phyloP scores from a whole-genome alignment of 1,284 basidiomycete species.

The Trametes versicolor region DNA sequence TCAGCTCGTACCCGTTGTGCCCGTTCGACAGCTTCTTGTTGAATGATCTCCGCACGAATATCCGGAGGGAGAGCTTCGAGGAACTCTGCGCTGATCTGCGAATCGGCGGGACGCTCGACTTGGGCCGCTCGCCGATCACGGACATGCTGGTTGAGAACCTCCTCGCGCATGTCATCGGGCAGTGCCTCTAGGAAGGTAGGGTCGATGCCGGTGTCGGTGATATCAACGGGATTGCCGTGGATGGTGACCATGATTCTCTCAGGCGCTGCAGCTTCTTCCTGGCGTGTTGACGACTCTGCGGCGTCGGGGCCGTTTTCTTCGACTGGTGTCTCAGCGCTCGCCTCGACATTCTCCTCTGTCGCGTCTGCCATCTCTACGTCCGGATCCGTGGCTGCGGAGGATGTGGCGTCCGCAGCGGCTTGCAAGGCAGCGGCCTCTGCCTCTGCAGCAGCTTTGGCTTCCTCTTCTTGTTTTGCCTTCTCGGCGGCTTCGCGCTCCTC shows the following conservation, averaged over 20 bases:
- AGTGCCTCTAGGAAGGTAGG: conserved; percentile 97
- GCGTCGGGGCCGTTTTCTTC: conserved; percentile 24
- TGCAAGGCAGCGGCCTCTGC: conserved; percentile 34
- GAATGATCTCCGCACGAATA: conserved; percentile 95
- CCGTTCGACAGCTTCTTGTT: conserved; percentile 91
- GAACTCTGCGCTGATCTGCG: conserved; percentile 95
- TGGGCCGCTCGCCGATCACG: conserved; percentile 87
- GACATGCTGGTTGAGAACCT: conserved; percentile 97
- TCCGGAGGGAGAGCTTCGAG: conserved; percentile 96
- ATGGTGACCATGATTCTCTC: conserved; percentile 87
- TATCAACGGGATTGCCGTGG: conserved; percentile 95
- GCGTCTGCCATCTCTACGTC: conserved; percentile 58
- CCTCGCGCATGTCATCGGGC: conserved; percentile 98
- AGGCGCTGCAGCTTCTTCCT: conserved; percentile 47
- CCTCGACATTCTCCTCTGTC: conserved; percentile 34
- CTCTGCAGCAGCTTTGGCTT: conserved; percentile 34
- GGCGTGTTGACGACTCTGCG: conserved; percentile 29
- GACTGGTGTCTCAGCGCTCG: conserved; percentile 34
- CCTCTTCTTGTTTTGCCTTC: conserved; percentile 43
- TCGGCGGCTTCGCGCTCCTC: conserved; percentile 42
- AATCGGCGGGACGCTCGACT: conserved; percentile 78
- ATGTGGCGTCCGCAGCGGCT: conserved; percentile 41
- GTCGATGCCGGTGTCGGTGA: conserved; percentile 98
- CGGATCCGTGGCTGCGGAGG: conserved; percentile 38
- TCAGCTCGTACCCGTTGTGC: conserved; percentile 64